Evolutionary conservation across 441 rosid species (phyloP).

Genomic region (Gossypium gossypioides): DNA sequence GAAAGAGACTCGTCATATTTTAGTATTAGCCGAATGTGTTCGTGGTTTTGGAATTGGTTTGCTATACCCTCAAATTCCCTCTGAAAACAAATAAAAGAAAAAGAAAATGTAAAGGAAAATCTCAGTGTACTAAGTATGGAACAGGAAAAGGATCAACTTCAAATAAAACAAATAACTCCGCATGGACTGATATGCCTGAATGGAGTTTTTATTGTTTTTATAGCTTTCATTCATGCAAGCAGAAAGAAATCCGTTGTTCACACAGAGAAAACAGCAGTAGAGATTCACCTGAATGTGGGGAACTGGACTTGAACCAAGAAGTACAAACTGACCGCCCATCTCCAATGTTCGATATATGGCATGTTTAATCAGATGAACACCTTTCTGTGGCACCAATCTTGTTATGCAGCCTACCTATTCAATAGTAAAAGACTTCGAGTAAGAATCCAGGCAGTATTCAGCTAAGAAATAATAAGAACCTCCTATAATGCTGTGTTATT

Average conservation of each 20-base stretch:
- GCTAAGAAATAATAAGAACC: not conserved
- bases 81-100: conserved; percentile 25
- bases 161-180: not conserved
- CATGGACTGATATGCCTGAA: no score
- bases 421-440: not conserved
- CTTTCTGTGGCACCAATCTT: conserved; percentile 92
- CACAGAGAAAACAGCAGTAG: not conserved
- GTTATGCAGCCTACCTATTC: conserved; percentile 87
- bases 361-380: conserved; percentile 90
- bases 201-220: no score
- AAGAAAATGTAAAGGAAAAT: not conserved
- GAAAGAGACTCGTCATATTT: conserved; percentile 87
- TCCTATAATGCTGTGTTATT: not conserved
- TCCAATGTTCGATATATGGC: conserved; percentile 81
- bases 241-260: no score
- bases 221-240: no score
- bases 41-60: conserved; percentile 53
- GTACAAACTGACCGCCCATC: conserved; percentile 87
- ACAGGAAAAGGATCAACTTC: not conserved
- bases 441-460: not conserved
- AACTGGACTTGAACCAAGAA: conserved; percentile 92
- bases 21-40: conserved; percentile 58
- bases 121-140: not conserved
- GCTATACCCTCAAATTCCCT: conserved; percentile 86
- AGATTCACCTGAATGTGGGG: conserved; percentile 69